Base-by-base conservation (phyloP, 176 grass and related monocot genomes). In the Cocos nucifera region DNA sequence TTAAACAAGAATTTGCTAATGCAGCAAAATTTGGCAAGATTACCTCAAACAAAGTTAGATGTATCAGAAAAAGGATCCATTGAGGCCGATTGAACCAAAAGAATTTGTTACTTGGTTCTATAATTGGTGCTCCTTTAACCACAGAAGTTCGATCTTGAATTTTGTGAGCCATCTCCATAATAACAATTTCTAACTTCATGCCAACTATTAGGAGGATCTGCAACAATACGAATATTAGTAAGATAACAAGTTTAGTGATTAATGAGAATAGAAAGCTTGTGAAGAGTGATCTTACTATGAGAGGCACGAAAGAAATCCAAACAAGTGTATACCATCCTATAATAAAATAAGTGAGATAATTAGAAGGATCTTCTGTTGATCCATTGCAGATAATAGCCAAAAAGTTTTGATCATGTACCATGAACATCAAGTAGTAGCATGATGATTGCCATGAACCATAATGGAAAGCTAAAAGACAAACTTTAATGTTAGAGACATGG, bases 31-130 rank as follows among this genome's bases (percentile, higher is more conserved):
- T 44, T 55, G 10, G 50, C n/a, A 54, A 58, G 10, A 3, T 49
- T 86, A 86, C 87, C 76, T 83, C 82, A 53, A 91, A 97, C 0
- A 97, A 60, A 17, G 78, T 87, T 3, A 97, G 23, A 53, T 97
- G 92, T 65, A 97, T 91, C 30, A 90, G 63, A 54, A 87, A 96
- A 24, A 96, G 78, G 70, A 96, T 77, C 84, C 87, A 90, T 0
- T 65, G 69, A 51, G 87, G 92, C 2, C 63, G 72, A 54, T 70
- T 81, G 58, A 96, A 96, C 92, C 92, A 96, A 56, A 96, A 96
- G 52, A 77, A 84, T 17, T 78, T 89, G 75, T 96, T 77, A 53
- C 54, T 90, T 17, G 85, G 80, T 75, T 85, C 81, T 17, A 96
- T 83, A 15, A 90, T 27, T 0, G 83, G 91, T 2, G 81, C 79